Conservation (phyloP, 441 rosid genomes). For the Cnidoscolus chayamansa region DNA sequence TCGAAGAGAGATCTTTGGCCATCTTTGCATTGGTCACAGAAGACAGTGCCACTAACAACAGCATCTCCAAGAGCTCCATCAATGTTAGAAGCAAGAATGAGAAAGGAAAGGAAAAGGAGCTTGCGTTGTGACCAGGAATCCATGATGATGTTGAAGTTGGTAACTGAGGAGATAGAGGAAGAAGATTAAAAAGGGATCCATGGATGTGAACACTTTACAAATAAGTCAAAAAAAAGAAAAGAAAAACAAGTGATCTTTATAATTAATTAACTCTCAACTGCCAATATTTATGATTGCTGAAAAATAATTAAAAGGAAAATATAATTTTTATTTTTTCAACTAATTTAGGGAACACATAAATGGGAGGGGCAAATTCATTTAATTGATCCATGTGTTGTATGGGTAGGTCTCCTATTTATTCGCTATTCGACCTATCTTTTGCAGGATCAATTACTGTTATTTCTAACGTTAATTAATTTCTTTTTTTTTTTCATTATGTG, state of each 20-base stretch:
- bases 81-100: conserved; percentile 45
- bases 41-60: conserved; percentile 65
- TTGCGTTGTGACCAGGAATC: conserved; percentile 19
- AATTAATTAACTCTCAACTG: conserved; percentile 14
- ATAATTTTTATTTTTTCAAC: neutral
- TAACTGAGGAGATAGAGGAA: conserved; percentile 3
- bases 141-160: neutral
- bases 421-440: neutral
- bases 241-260: neutral
- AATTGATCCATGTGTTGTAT: neutral
- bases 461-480: neutral
- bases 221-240: neutral
- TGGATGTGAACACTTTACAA: conserved; percentile 18
- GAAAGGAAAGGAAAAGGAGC: conserved; percentile 38
- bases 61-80: conserved; percentile 52
- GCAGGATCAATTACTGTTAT: neutral
- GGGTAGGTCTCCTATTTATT: neutral
- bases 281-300: conserved; percentile 17
- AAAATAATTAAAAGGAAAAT: neutral
- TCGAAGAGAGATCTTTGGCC: conserved; percentile 69
- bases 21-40: conserved; percentile 92
- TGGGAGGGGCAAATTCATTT: conserved; percentile 2
- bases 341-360: neutral
- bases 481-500: no score
- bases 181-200: neutral